Percentiles rank a stretch among this genome's conserved stretches.
phyloP scores from a whole-genome alignment of 2,329 filamentous ascomycete species.

The Sphaerulina populicola region DNA sequence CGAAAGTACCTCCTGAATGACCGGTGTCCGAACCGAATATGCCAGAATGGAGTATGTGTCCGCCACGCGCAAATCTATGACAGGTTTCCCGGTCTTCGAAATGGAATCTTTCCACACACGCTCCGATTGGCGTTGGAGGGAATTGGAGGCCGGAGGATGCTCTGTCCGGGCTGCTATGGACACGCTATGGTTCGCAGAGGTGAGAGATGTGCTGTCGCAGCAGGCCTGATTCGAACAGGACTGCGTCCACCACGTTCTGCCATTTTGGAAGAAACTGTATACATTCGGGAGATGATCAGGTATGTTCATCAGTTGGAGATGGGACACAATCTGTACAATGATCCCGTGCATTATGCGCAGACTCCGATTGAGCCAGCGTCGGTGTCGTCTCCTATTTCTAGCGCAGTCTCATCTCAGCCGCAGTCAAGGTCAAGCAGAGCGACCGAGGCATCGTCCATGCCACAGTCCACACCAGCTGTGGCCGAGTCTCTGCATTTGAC shows the following conservation, averaged over 20 bases:
- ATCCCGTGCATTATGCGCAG: background rate
- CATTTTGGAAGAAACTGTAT: background rate
- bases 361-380: no score
- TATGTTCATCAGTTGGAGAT: background rate
- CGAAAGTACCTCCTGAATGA: background rate
- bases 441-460: background rate
- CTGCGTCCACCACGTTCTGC: background rate
- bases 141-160: background rate
- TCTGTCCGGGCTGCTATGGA: slow-evolving; percentile 1
- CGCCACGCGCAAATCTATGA: background rate
- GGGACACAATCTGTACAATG: background rate
- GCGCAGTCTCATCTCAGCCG: background rate
- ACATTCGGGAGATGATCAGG: background rate
- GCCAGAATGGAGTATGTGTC: background rate
- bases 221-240: background rate
- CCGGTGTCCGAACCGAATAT: background rate
- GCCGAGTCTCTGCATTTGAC: no score
- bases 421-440: background rate
- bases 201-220: background rate
- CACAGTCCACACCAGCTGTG: background rate
- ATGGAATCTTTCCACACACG: background rate
- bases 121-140: background rate
- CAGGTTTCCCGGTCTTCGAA: background rate
- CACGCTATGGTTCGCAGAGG: background rate
- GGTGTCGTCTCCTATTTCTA: background rate